Conservation (phyloP, 2,329 filamentous ascomycete species). For the Elsinoe ampelina region DNA sequence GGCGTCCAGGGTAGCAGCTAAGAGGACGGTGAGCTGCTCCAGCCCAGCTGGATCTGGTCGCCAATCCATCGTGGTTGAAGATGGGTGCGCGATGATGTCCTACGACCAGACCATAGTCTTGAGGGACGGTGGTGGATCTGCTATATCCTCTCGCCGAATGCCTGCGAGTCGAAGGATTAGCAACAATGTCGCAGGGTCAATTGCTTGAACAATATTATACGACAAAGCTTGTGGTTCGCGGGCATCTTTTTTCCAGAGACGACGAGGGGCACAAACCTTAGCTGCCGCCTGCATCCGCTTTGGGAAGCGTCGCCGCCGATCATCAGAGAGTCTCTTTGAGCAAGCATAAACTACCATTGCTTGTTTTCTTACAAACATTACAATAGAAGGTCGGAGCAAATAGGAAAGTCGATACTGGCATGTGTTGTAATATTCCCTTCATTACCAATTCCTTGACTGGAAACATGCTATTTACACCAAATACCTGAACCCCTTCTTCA, state of each 20-base stretch:
- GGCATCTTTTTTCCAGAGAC: neutral
- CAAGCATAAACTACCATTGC: no score
- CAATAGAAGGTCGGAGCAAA: no score
- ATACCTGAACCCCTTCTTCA: conserved; percentile 23
- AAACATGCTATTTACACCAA: conserved; percentile 17
- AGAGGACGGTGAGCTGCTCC: conserved; percentile 76
- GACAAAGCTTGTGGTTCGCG: neutral
- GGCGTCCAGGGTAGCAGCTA: conserved; percentile 85
- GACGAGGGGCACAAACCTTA: neutral
- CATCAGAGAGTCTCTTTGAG: neutral
- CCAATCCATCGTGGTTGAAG: conserved; percentile 64
- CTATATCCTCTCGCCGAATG: no score
- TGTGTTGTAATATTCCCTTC: neutral
- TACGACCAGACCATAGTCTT: neutral
- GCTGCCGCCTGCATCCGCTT: neutral
- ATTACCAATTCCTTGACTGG: no score
- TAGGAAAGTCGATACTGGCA: no score
- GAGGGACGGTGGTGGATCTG: no score
- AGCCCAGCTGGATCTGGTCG: conserved; percentile 81
- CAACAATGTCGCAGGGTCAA: neutral
- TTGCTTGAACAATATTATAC: no score
- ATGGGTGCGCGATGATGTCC: neutral
- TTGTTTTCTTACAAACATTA: no score
- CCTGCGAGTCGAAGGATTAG: neutral
- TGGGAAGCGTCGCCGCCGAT: neutral